Conservation (phyloP, 805 yeast genomes). For the Candida loeiensis region DNA sequence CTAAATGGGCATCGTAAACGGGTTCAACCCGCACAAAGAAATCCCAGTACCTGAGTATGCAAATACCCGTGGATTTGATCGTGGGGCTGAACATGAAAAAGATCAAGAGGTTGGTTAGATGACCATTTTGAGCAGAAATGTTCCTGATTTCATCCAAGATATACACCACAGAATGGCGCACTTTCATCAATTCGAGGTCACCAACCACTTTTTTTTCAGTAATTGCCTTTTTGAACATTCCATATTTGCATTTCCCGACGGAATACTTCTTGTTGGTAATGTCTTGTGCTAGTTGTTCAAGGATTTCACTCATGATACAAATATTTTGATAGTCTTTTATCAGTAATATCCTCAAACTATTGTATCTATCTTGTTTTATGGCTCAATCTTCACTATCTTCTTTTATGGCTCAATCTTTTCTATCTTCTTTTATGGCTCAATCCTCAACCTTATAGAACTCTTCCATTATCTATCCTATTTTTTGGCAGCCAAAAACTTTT, state of each 20-base stretch:
- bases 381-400: too few relatives aligned
- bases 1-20: background rate
- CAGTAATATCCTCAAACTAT: too few relatives aligned
- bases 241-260: too few relatives aligned
- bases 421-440: too few relatives aligned
- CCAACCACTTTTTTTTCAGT: background rate
- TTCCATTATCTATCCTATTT: background rate
- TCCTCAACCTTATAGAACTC: too few relatives aligned
- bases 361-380: too few relatives aligned
- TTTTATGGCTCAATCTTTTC: too few relatives aligned
- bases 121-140: background rate
- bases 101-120: background rate
- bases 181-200: background rate
- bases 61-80: background rate
- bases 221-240: too few relatives aligned
- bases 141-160: background rate
- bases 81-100: background rate
- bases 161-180: background rate
- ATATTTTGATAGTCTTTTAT: too few relatives aligned
- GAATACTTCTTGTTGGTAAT: background rate
- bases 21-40: background rate
- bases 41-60: background rate
- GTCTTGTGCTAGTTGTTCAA: background rate
- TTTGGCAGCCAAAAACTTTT: slow-evolving; percentile 5
- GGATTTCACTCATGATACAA: background rate